Evolutionary conservation across 768 basidiomycete genomes (phyloP).

Genomic region (Russula earlei): DNA sequence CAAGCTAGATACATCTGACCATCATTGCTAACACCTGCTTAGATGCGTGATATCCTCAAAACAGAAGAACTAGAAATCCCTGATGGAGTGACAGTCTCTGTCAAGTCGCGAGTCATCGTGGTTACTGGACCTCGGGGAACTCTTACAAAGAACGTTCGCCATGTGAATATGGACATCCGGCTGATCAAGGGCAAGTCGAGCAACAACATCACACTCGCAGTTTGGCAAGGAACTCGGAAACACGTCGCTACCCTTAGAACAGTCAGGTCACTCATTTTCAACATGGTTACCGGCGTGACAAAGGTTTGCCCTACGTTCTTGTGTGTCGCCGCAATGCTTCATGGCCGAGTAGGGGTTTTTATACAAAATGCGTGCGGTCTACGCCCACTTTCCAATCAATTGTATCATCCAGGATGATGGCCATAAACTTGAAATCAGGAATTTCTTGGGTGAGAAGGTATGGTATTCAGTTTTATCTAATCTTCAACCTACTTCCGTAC

Average conservation of each 20-base stretch:
- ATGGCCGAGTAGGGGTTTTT: constrained; percentile 69
- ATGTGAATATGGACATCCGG: constrained; percentile 91
- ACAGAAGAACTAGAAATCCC: constrained; percentile 90
- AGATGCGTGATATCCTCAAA: constrained; percentile 92
- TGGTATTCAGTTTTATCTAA: constrained; percentile 9
- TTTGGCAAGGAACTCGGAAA: constrained; percentile 98
- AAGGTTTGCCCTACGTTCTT: constrained; percentile 46
- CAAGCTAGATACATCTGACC: constrained; percentile 26
- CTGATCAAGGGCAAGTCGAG: constrained; percentile 71
- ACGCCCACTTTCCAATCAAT: constrained; percentile 99
- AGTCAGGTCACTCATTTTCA: constrained; percentile 87
- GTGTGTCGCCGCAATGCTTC: background rate
- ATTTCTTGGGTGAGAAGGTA: constrained; percentile 93
- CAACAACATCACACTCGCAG: constrained; percentile 77
- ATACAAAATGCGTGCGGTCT: constrained; percentile 99
- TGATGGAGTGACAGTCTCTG: constrained; percentile 69
- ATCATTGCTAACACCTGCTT: constrained; percentile 21
- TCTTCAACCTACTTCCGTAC: background rate
- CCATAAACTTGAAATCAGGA: constrained; percentile 75
- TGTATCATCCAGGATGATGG: constrained; percentile 82
- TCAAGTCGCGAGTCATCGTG: constrained; percentile 87
- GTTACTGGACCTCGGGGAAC: constrained; percentile 91
- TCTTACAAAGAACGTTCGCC: constrained; percentile 85
- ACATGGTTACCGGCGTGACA: constrained; percentile 97
- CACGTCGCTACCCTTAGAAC: constrained; percentile 98